These are phyloP conservation scores for Omphalea diandra DNA, from an alignment of 441 rosid genomes.

Conservation along the genomic window DNA sequence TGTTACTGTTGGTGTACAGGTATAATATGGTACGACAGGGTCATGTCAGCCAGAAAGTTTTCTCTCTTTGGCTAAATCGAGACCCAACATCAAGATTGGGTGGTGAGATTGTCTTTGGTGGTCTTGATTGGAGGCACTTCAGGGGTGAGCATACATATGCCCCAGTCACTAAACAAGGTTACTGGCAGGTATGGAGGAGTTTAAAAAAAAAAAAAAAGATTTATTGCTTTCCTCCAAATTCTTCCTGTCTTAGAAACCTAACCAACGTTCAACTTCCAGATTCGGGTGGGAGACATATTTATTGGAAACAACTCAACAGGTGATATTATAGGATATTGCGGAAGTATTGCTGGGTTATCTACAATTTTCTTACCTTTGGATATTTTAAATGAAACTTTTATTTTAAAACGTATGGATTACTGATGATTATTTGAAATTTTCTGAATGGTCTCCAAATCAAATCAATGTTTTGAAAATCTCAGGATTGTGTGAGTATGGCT, in stretches of 20 bases:
- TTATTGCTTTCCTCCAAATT: neutral
- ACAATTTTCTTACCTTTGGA: neutral
- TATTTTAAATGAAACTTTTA: neutral
- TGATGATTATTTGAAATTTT: no score
- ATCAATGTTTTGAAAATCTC: constrained; percentile 22
- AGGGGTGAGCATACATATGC: constrained; percentile 53
- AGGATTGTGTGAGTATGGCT: constrained; percentile 48
- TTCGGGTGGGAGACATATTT: constrained; percentile 41
- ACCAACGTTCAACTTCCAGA: constrained; percentile 33
- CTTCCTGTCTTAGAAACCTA: constrained; percentile 1
- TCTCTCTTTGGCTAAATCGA: constrained; percentile 58
- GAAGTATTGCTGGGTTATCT: neutral
- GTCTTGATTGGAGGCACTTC: constrained; percentile 63
- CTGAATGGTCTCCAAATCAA: no score
- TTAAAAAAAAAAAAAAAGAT: no score
- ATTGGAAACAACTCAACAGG: constrained; percentile 50
- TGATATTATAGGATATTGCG: constrained; percentile 8
- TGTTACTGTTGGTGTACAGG: constrained; percentile 31
- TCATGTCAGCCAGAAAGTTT: constrained; percentile 40
- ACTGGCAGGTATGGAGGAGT: constrained; percentile 52
- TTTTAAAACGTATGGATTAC: neutral
- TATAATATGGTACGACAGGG: constrained; percentile 56
- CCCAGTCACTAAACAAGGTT: constrained; percentile 42
- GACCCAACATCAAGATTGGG: constrained; percentile 42
- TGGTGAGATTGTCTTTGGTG: constrained; percentile 66